Conservation (phyloP, 164 flowering plant species). For the Amborella trichopoda region DNA sequence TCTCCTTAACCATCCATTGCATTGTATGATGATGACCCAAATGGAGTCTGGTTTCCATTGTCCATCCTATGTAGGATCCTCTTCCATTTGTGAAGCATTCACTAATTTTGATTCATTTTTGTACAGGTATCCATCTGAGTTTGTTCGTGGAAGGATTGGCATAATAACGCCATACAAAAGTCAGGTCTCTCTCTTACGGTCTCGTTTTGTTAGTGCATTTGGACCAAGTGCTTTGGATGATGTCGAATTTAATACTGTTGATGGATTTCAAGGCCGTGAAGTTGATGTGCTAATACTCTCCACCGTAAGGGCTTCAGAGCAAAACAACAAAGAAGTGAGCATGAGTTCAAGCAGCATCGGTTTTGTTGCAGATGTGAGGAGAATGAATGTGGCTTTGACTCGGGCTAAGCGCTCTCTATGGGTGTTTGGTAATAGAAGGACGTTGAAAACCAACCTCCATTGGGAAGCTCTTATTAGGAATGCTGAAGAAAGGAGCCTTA, state of each 20-base stretch:
- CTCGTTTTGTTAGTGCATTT: slow-evolving; percentile 64
- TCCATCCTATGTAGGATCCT: too few species aligned
- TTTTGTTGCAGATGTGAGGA: slow-evolving; percentile 91
- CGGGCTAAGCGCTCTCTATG: slow-evolving; percentile 81
- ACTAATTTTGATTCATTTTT: not conserved
- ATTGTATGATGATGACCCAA: too few species aligned
- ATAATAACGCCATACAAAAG: slow-evolving; percentile 80
- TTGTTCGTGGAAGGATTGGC: slow-evolving; percentile 70
- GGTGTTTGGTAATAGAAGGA: slow-evolving; percentile 77
- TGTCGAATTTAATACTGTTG: slow-evolving; percentile 90
- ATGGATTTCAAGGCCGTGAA: slow-evolving; percentile 98
- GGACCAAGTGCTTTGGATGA: slow-evolving; percentile 54
- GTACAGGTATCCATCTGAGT: slow-evolving; percentile 64
- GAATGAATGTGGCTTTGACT: slow-evolving; percentile 98
- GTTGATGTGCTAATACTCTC: slow-evolving; percentile 87
- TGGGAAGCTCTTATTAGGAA: slow-evolving; percentile 81
- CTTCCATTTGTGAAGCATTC: not conserved
- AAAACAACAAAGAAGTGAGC: slow-evolving; percentile 17
- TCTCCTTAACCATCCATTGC: too few species aligned
- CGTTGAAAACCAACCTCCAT: slow-evolving; percentile 45
- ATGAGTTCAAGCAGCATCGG: slow-evolving; percentile 49
- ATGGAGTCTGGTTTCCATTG: too few species aligned
- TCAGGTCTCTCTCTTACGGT: slow-evolving; percentile 75
- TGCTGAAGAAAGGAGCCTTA: slow-evolving; percentile 60
- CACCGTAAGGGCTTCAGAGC: slow-evolving; percentile 67